Base-by-base conservation (phyloP, 202 grass and related monocot species). In the Dendrocalamus latiflorus region DNA sequence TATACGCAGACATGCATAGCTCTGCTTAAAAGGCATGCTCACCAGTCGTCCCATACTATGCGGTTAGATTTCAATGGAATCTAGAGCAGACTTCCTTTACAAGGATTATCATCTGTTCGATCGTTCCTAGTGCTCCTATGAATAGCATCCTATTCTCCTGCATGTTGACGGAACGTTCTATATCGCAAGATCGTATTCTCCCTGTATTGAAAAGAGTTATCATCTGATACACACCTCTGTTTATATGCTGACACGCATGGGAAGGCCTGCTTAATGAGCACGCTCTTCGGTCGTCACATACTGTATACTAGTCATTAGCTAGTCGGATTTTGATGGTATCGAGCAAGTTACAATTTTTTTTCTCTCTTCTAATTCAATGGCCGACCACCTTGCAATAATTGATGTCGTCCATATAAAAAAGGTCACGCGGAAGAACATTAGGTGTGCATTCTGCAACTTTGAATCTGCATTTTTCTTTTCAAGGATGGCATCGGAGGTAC, bases 361-460 rank as follows among this genome's bases (percentile, higher is more conserved):
- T 33, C 30, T 33, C 30, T 3, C 30, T 30, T 30, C 45, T 38
- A 43, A 33, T 45, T 63, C 18, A 42, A 45, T 68, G 42, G 22
- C 38, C 22, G 56, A 62, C 51, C 61, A 68, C 34, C 33, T 53
- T 59, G 14, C 68, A 81, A 70, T 85, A 57, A 71, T 85, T 81
- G 74, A 79, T 79, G 56, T 9, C 54, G 55, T 37, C 44, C 68
- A 55, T 24, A 54, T 42, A 44, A 39, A 72, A 85, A 48, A 51
- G 16, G 26, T 24, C 44, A 63, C 53, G 49, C 36, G 41, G 18
- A 61, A 50, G 59, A 82, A 68, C 50, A 68, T 66, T 39, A 33
- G 60, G 42, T 33, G 11, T 54, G 69, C 10, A 56, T 80, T 77
- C 36, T 64, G 21, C 24, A 54, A 26, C 55, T 70, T 58, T 59